phyloP scores from a whole-genome alignment of 345 rosid species.

The Ricinus communis region DNA sequence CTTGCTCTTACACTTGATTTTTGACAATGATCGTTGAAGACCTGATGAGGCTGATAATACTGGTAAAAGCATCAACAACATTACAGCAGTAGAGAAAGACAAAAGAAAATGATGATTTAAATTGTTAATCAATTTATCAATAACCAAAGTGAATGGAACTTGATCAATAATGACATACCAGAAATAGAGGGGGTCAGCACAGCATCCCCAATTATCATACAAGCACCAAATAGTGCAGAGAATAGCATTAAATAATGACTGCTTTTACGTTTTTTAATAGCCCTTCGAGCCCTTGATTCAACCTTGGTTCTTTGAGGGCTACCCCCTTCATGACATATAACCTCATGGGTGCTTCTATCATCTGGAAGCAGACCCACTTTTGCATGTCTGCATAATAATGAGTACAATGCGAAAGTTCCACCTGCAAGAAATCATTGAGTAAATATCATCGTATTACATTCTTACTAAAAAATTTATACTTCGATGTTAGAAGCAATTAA shows the following conservation, averaged over 20 bases:
- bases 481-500: too few species aligned
- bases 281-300: constrained; percentile 43
- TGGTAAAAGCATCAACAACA: constrained; percentile 19
- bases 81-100: neutral
- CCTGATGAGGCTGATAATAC: constrained; percentile 57
- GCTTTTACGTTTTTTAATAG: constrained; percentile 40
- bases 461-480: neutral
- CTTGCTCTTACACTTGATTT: constrained; percentile 45
- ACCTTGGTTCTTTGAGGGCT: constrained; percentile 32
- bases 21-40: constrained; percentile 41
- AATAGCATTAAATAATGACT: constrained; percentile 50
- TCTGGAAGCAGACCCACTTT: constrained; percentile 57
- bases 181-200: constrained; percentile 66
- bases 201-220: constrained; percentile 57
- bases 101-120: neutral
- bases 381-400: constrained; percentile 54
- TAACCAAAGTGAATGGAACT: neutral
- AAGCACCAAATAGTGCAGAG: constrained; percentile 56
- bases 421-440: constrained; percentile 39
- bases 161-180: constrained; percentile 33
- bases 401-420: constrained; percentile 62
- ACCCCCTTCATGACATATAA: constrained; percentile 23
- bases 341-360: constrained; percentile 29
- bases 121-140: neutral
- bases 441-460: neutral